phyloP scores from a whole-genome alignment of 169 alveolate genomes.

The Cyclospora cayetanensis region DNA sequence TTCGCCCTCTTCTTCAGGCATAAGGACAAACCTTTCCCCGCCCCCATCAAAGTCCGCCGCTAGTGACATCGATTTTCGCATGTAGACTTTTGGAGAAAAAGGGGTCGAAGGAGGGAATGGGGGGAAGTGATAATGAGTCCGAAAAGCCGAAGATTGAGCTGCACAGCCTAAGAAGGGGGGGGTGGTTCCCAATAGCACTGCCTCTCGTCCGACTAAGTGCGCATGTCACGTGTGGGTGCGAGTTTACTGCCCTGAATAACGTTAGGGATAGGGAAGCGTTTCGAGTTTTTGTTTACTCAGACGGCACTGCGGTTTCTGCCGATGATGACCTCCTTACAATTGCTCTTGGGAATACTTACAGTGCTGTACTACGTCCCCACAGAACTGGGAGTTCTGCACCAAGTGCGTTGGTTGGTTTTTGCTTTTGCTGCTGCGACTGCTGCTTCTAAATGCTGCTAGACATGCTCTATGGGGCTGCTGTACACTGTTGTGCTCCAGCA shows the following conservation, averaged over 20 bases:
- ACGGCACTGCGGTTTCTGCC: conserved; percentile 51
- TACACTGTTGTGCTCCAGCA: background rate
- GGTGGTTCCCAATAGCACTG: no score
- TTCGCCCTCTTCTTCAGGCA: conserved; percentile 3
- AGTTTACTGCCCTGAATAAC: no score
- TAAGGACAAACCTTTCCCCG: conserved; percentile 52
- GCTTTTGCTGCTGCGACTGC: background rate
- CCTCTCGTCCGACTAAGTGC: no score
- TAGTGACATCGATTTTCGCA: no score
- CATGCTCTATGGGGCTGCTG: background rate
- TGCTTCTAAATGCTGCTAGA: background rate
- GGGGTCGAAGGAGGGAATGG: no score
- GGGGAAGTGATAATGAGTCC: no score
- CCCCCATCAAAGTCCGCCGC: conserved; percentile 15
- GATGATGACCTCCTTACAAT: conserved; percentile 23
- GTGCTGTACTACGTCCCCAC: conserved; percentile 69
- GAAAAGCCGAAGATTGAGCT: no score
- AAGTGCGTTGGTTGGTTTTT: background rate
- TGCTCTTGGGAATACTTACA: conserved; percentile 68
- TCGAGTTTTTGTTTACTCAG: background rate
- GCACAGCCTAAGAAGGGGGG: no score
- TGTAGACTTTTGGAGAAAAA: no score
- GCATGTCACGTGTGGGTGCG: no score
- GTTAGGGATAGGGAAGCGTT: no score
- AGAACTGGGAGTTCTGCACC: conserved; percentile 72